Evolutionary conservation across 2,329 filamentous ascomycete genomes (phyloP).

Genomic region (Colletotrichum ledebouriae): DNA sequence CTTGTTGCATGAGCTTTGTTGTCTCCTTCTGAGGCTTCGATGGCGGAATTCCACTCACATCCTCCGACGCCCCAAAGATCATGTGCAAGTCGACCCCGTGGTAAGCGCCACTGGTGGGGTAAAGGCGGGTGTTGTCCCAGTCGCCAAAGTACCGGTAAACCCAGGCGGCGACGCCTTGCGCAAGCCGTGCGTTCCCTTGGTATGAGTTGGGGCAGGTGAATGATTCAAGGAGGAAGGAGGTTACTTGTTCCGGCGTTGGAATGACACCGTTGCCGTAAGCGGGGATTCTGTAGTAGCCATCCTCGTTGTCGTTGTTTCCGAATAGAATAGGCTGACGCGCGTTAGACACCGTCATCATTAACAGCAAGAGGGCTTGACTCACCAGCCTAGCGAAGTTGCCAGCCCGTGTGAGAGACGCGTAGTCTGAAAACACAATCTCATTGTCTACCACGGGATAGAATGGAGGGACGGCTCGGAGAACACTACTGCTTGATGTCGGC

Average conservation of each 20-base stretch:
- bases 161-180: constrained; percentile 56
- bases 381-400: constrained; percentile 53
- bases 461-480: constrained; percentile 53
- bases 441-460: constrained; percentile 60
- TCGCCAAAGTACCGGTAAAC: constrained; percentile 63
- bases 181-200: constrained; percentile 53
- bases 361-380: rapidly evolving
- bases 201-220: constrained; percentile 61
- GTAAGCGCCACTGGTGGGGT: constrained; percentile 61
- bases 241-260: constrained; percentile 54
- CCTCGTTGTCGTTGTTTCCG: constrained; percentile 61
- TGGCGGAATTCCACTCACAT: constrained; percentile 55
- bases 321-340: constrained; percentile 54
- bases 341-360: rapidly evolving
- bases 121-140: constrained; percentile 62
- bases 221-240: constrained; percentile 57
- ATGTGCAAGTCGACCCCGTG: constrained; percentile 63
- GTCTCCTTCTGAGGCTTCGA: constrained; percentile 49
- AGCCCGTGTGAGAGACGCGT: constrained; percentile 49
- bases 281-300: constrained; percentile 61
- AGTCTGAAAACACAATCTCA: constrained; percentile 57
- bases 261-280: constrained; percentile 55
- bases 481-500: constrained; percentile 50
- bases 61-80: constrained; percentile 58
- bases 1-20: constrained; percentile 54